Percentiles rank a stretch among this genome's conserved stretches.
These are phyloP conservation scores for Nectriaceae sp. DNA, from an alignment of 2,329 filamentous ascomycete species.

Conservation along the genomic window DNA sequence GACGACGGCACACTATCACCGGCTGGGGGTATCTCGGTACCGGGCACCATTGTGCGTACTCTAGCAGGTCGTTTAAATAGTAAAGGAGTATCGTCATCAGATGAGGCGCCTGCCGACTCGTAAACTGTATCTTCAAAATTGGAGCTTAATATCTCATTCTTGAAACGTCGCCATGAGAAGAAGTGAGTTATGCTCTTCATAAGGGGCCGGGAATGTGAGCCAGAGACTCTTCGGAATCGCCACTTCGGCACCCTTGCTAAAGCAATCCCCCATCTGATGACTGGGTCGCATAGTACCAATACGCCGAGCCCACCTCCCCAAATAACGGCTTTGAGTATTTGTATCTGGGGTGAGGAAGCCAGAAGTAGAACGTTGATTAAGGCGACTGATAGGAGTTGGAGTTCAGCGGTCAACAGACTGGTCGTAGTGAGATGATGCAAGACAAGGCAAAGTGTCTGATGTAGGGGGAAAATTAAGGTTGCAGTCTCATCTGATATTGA, in stretches of 20 bases:
- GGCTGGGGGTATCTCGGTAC: constrained; percentile 9
- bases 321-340: constrained; percentile 82
- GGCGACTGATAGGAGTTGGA: constrained; percentile 81
- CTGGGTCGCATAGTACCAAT: constrained; percentile 70
- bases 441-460: constrained; percentile 73
- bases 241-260: constrained; percentile 88
- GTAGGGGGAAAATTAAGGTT: constrained; percentile 76
- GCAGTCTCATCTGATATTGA: constrained; percentile 57
- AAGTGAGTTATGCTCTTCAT: constrained; percentile 43
- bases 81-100: constrained; percentile 33
- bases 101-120: constrained; percentile 31
- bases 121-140: constrained; percentile 34
- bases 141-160: constrained; percentile 37
- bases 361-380: constrained; percentile 82
- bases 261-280: constrained; percentile 81
- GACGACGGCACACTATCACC: constrained; percentile 19
- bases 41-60: constrained; percentile 34
- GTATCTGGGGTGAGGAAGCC: constrained; percentile 76
- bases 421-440: constrained; percentile 84
- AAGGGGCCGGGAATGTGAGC: constrained; percentile 35
- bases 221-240: constrained; percentile 70
- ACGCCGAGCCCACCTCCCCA: constrained; percentile 82
- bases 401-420: constrained; percentile 81
- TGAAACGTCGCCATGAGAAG: constrained; percentile 51
- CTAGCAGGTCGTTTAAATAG: constrained; percentile 20